Conservation (phyloP, 2,329 filamentous ascomycete species). For the Apiospora saccharicola region DNA sequence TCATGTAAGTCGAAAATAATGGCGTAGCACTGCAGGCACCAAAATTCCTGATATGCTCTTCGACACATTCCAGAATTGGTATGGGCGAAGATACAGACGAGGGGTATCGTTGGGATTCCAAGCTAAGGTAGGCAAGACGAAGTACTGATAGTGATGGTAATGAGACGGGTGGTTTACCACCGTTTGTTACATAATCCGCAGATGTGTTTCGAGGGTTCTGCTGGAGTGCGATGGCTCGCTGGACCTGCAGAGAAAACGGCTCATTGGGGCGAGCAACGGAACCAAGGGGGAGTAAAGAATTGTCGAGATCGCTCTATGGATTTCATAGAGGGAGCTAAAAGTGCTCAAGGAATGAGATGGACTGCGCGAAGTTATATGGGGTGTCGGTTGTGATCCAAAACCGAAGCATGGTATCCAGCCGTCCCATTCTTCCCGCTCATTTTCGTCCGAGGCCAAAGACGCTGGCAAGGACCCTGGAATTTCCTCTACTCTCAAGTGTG, state of each 20-base stretch:
- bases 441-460: constrained; percentile 56
- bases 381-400: constrained; percentile 39
- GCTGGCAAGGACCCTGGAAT: constrained; percentile 52
- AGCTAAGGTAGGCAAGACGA: constrained; percentile 32
- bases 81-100: constrained; percentile 25
- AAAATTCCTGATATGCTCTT: constrained; percentile 32
- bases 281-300: constrained; percentile 2
- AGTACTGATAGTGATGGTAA: constrained; percentile 34
- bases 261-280: neutral
- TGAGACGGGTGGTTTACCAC: constrained; percentile 28
- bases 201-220: constrained; percentile 19
- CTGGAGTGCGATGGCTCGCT: constrained; percentile 28
- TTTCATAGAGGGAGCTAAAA: constrained; percentile 32
- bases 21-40: constrained; percentile 33
- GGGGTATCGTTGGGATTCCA: constrained; percentile 26
- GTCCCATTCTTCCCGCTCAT: constrained; percentile 78
- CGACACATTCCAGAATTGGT: constrained; percentile 30
- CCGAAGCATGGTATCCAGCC: constrained; percentile 66
- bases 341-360: constrained; percentile 37
- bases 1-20: constrained; percentile 32
- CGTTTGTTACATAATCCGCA: constrained; percentile 30
- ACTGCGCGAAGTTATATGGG: constrained; percentile 29
- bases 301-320: constrained; percentile 32
- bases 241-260: constrained; percentile 24
- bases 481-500: constrained; percentile 55